phyloP scores from a whole-genome alignment of 2,329 filamentous ascomycete genomes.

The Scytalidium sp. region DNA sequence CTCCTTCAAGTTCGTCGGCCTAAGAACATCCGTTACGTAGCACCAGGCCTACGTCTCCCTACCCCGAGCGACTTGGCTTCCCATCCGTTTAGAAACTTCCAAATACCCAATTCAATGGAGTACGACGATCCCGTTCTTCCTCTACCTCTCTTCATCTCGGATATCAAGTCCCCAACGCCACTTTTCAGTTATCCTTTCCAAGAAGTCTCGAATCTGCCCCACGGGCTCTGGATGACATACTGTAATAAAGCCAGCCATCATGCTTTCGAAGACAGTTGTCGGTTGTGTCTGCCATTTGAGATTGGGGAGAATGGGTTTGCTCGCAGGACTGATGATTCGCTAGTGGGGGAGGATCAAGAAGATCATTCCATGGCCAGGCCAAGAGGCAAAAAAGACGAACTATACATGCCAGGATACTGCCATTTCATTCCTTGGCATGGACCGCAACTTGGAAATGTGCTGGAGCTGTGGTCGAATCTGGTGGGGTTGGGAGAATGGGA shows the following conservation, averaged over 20 bases:
- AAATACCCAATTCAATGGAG: slow-evolving; percentile 1
- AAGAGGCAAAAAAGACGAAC: slow-evolving; percentile 5
- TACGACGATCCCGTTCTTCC: slow-evolving; percentile 7
- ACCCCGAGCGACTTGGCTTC: slow-evolving; percentile 1
- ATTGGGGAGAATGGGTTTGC: slow-evolving; percentile 7
- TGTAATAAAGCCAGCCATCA: slow-evolving; percentile 1
- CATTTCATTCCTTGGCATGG: slow-evolving; percentile 13
- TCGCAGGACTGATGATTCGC: slow-evolving; percentile 8
- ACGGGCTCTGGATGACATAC: slow-evolving; percentile 9
- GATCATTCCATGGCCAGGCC: background rate
- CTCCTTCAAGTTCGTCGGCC: slow-evolving; percentile 7
- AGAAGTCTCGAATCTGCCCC: slow-evolving; percentile 3
- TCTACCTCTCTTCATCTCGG: slow-evolving; percentile 11
- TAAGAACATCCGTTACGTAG: slow-evolving; percentile 9
- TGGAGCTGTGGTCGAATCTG: slow-evolving; percentile 22
- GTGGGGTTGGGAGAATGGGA: slow-evolving; percentile 25
- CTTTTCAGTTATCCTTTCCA: slow-evolving; percentile 7
- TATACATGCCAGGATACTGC: slow-evolving; percentile 16
- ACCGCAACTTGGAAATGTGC: slow-evolving; percentile 22
- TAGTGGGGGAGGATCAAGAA: slow-evolving; percentile 6
- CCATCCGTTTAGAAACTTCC: slow-evolving; percentile 2
- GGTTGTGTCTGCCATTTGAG: slow-evolving; percentile 6
- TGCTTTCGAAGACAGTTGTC: slow-evolving; percentile 10
- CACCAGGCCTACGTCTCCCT: slow-evolving; percentile 8
- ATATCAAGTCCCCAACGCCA: slow-evolving; percentile 6